A percentile compares a stretch with the other conserved stretches of the same genome.
Evolutionary conservation across 1,284 basidiomycete genomes (phyloP).

Genomic region (Dichomitus squalens): DNA sequence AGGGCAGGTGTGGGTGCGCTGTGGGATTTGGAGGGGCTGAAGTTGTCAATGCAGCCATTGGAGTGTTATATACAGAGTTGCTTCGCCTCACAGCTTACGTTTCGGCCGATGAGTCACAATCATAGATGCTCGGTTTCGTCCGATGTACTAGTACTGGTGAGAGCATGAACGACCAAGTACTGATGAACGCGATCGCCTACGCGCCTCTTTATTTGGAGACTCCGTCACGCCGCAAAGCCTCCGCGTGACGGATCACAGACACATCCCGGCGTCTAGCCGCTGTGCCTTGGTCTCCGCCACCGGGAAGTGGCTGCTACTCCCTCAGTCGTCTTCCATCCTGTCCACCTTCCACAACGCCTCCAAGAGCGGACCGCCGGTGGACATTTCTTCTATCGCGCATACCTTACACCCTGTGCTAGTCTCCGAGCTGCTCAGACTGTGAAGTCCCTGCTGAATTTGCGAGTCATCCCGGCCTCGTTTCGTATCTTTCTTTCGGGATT

Average conservation of each 20-base stretch:
- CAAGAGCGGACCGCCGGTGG: neutral
- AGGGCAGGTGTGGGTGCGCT: too few relatives aligned
- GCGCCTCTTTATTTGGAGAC: too few relatives aligned
- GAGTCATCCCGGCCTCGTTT: neutral
- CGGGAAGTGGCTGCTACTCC: constrained; percentile 1
- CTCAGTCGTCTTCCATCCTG: too few relatives aligned
- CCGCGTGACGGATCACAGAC: neutral
- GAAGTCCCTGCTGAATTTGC: neutral
- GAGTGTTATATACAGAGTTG: neutral
- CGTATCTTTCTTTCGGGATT: neutral
- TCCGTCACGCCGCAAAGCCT: too few relatives aligned
- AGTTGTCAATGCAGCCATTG: neutral
- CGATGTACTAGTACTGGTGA: neutral
- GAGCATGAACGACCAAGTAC: too few relatives aligned
- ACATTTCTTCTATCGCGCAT: neutral
- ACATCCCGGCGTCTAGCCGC: neutral
- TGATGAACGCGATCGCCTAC: too few relatives aligned
- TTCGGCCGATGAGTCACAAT: constrained; percentile 7
- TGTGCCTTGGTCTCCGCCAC: constrained; percentile 6
- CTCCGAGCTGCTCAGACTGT: neutral
- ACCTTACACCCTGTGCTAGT: neutral
- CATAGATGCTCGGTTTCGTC: neutral
- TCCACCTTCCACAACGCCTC: neutral
- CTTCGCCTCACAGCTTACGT: too few relatives aligned
- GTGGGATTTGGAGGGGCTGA: too few relatives aligned